phyloP scores from a whole-genome alignment of 371 early-diverging fungal genomes.

The Coemansia sp. region DNA sequence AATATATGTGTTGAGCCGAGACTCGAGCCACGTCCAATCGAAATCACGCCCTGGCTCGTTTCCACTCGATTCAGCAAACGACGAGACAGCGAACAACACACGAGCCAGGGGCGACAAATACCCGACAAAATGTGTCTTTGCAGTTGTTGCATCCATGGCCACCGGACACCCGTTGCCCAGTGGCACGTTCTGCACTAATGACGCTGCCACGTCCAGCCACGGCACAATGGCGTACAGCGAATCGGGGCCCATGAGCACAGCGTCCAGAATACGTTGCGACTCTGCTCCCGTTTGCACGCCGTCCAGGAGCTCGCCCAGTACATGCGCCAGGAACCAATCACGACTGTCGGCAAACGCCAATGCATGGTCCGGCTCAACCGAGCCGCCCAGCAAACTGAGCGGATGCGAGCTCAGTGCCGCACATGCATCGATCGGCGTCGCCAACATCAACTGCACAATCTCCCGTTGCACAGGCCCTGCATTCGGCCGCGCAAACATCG shows the following conservation, averaged over 20 bases:
- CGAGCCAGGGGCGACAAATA: conserved; percentile 44
- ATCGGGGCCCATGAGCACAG: conserved; percentile 22
- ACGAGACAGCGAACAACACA: conserved; percentile 29
- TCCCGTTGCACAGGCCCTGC: conserved; percentile 8
- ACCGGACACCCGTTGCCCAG: conserved; percentile 37
- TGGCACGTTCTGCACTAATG: conserved; percentile 25
- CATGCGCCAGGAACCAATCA: conserved; percentile 46
- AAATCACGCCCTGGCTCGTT: conserved; percentile 9
- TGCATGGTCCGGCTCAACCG: conserved; percentile 9
- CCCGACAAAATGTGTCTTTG: conserved; percentile 36
- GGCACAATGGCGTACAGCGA: conserved; percentile 25
- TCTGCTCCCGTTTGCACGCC: background rate
- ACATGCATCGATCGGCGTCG: conserved; percentile 3
- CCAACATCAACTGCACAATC: conserved; percentile 24
- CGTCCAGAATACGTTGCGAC: conserved; percentile 21
- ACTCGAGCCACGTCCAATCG: conserved; percentile 36
- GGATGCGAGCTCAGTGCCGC: conserved; percentile 13
- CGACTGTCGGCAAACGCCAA: conserved; percentile 36
- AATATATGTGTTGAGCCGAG: conserved; percentile 20
- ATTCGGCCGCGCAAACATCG: conserved; percentile 5
- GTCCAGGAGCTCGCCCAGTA: conserved; percentile 25
- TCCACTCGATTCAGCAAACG: conserved; percentile 10
- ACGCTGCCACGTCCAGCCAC: conserved; percentile 41
- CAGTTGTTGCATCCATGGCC: conserved; percentile 15
- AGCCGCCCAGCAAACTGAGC: conserved; percentile 10